These are phyloP conservation scores for Pythium diclinum DNA, from an alignment of 352 stramenopile species.

Conservation along the genomic window DNA sequence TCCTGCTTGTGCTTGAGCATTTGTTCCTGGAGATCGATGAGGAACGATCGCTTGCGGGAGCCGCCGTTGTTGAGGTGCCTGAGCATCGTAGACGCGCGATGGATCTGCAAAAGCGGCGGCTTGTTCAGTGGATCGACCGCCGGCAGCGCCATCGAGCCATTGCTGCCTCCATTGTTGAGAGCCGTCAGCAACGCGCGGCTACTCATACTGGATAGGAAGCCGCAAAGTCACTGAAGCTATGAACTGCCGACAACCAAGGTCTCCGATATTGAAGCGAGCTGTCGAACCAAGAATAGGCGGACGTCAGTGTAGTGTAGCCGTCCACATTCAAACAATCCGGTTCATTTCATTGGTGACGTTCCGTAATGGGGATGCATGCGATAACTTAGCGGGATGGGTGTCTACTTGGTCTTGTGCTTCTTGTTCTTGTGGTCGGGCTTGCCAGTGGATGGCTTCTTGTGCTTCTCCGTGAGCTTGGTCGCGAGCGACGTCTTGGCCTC, in stretches of 20 bases:
- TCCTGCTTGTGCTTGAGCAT: conserved; percentile 39
- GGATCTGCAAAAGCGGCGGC: background rate
- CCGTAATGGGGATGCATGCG: conserved; percentile 8
- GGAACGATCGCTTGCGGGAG: conserved; percentile 31
- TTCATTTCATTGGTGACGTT: background rate
- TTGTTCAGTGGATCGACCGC: background rate
- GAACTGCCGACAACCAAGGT: background rate
- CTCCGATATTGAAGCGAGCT: background rate
- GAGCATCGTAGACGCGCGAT: conserved; percentile 14
- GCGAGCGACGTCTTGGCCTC: conserved; percentile 79
- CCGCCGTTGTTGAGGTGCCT: conserved; percentile 11
- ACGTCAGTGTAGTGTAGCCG: background rate
- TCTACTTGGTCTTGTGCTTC: conserved; percentile 25
- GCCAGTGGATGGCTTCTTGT: conserved; percentile 24
- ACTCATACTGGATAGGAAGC: background rate
- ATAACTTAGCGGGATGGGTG: conserved; percentile 25
- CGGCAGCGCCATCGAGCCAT: background rate
- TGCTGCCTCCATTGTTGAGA: background rate
- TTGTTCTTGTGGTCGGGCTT: conserved; percentile 13
- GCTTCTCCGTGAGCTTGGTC: conserved; percentile 74
- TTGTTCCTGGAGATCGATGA: conserved; percentile 62
- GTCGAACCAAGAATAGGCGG: background rate
- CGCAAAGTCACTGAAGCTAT: background rate
- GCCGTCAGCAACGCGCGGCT: background rate
- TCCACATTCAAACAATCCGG: conserved; percentile 3